Evolutionary conservation across 345 rosid species (phyloP), one percentile per base, ranked within the genome.

Genomic region (Camelina sativa): DNA sequence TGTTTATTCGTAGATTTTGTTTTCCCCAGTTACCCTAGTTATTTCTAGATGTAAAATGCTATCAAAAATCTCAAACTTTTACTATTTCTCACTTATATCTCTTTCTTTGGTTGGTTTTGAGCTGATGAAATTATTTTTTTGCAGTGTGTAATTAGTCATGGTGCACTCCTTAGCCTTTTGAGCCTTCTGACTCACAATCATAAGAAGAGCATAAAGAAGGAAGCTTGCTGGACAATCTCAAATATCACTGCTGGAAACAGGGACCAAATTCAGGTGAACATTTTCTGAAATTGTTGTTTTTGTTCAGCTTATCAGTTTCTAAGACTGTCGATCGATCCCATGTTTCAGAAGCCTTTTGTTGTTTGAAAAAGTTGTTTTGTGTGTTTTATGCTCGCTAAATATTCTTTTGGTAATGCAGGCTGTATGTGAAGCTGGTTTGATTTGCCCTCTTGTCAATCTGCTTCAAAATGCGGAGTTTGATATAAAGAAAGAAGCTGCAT

Each of bases 151-250:
- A 95, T 95, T 71, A 83, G 85, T 37, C 79, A 85, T 72, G 95
- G 94, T 74, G 96, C 97, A 38, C 79, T 95, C 65, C 88, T 91
- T 0, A 85, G 93, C 83, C 96, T 95, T 72, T 41, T 90, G 82
- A 85, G 83, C 79, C 86, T 92, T 68, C 79, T 95, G 89, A 83
- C 87, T 13, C 85, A 85, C 76, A 88, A 84, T 65, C 93, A 88
- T 77, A 95, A 92, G 74, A 92, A 95, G 87, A 92, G 99, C 87
- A 92, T 95, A 16, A 92, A 90, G 74, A 95, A 95, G 78, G 99
- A 95, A 83, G 99, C 99, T 68, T 95, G 99, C 84, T 95, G 99
- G 99, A 92, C 97, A 16, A 92, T 95, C 78, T 95, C 99, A 73
- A 95, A 95, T 61, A 89, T 95, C 77, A 95, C 99, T 38, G 99